Evolutionary conservation across 2,329 filamentous ascomycete species (phyloP).

Genomic region (Nigrospora sphaerica): DNA sequence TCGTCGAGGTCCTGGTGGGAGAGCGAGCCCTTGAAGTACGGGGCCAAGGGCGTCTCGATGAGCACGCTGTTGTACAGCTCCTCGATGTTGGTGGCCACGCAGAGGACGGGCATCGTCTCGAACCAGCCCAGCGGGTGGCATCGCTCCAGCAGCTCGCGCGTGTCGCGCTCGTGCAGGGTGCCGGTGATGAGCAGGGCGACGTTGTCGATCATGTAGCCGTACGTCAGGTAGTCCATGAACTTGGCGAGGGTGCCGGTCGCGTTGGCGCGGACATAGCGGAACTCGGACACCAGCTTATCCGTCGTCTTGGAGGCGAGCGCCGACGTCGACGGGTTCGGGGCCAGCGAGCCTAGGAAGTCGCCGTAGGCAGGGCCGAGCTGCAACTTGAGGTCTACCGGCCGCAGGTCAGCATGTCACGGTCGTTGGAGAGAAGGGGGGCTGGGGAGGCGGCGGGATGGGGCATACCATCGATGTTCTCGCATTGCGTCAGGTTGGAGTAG

Average conservation of each 20-base stretch:
- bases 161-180: constrained; percentile 94
- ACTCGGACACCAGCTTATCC: constrained; percentile 96
- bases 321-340: constrained; percentile 94
- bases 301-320: constrained; percentile 91
- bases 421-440: not conserved
- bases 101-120: constrained; percentile 96
- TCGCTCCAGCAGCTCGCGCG: constrained; percentile 85
- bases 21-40: constrained; percentile 95
- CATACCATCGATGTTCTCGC: constrained; percentile 92
- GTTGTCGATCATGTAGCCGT: constrained; percentile 99
- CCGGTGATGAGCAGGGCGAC: constrained; percentile 96
- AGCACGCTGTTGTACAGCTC: constrained; percentile 97
- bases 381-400: constrained; percentile 79
- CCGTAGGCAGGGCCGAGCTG: constrained; percentile 95
- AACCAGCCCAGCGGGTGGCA: constrained; percentile 98
- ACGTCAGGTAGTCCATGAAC: constrained; percentile 97
- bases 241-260: constrained; percentile 83
- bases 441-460: constrained; percentile 4
- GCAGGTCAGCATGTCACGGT: not conserved
- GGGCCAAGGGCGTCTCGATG: constrained; percentile 90
- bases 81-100: constrained; percentile 96
- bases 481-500: constrained; percentile 95
- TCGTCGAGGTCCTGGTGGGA: constrained; percentile 97
- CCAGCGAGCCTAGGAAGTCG: constrained; percentile 88
- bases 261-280: constrained; percentile 92